These are phyloP conservation scores for Gossypium sturtianum DNA, from an alignment of 345 rosid species.

Conservation along the genomic window DNA sequence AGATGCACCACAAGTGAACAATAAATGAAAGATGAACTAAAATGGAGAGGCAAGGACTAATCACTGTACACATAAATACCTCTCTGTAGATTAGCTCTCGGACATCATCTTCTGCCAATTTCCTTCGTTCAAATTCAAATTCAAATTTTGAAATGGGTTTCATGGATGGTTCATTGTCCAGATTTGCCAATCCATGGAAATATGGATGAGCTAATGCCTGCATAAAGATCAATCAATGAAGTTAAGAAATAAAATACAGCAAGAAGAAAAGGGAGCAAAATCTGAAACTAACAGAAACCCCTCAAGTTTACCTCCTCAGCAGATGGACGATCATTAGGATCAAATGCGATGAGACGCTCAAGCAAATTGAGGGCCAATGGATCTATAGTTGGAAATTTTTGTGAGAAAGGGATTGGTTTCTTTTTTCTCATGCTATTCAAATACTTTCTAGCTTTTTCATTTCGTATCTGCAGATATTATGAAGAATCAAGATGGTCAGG, in stretches of 20 bases:
- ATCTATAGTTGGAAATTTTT: slow-evolving; percentile 55
- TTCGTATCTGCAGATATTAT: slow-evolving; percentile 61
- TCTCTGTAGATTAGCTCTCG: slow-evolving; percentile 92
- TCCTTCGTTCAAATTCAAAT: slow-evolving; percentile 84
- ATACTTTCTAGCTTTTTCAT: slow-evolving; percentile 93
- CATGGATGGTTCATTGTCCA: slow-evolving; percentile 66
- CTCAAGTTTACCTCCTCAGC: slow-evolving; percentile 72
- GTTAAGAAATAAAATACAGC: not conserved
- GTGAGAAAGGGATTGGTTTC: slow-evolving; percentile 49
- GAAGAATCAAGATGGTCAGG: slow-evolving; percentile 16
- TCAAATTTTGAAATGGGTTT: slow-evolving; percentile 77
- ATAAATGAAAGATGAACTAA: not conserved
- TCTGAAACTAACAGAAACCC: slow-evolving; percentile 4
- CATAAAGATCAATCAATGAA: slow-evolving; percentile 6
- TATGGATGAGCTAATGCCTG: slow-evolving; percentile 94
- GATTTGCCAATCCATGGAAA: slow-evolving; percentile 70
- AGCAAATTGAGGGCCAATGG: slow-evolving; percentile 70
- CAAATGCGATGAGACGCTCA: slow-evolving; percentile 84
- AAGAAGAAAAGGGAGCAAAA: not conserved
- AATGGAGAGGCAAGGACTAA: slow-evolving; percentile 4
- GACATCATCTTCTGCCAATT: slow-evolving; percentile 71
- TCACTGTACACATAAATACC: slow-evolving; percentile 33
- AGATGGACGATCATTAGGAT: slow-evolving; percentile 90
- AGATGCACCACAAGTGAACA: slow-evolving; percentile 13
- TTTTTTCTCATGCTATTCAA: slow-evolving; percentile 73